Base-by-base conservation (phyloP, 495 filamentous ascomycete genomes). In the Usnea hakonensis region DNA sequence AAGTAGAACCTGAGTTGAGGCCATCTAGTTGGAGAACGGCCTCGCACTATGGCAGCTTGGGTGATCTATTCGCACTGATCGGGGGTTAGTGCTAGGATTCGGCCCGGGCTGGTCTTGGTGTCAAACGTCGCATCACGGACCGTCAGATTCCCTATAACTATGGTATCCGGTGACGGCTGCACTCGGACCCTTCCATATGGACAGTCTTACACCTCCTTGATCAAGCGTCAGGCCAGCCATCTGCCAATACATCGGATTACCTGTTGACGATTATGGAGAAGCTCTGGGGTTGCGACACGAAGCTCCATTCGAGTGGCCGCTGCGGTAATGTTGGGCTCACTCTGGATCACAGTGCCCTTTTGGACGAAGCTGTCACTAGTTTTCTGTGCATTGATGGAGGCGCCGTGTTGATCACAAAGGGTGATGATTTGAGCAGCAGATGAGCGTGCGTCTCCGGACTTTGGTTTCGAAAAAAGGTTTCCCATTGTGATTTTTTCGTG, bases 101-200 rank as follows among this genome's bases (percentile, higher is more conserved):
- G 26, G 46, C 46, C 46, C 26, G 46, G 26, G 46, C 46, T 52
- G 46, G 16, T 52, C 46, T 52, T 52, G 16, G 26, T 52, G 46
- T 52, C 46, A 52, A 52, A 52, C 46, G n/a, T 52, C 46, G 26
- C 46, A 52, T 52, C 46, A 52, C 46, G 26, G 46, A 52, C 26
- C 46, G n/a, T 46, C 11, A 46, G 21, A 26, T 46, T 46, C 21
- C 7, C 40, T 43, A 43, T n/a, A 8, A 43, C 10, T 46, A 46
- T 46, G 11, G 7, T 46, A 46, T 46, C 17, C 11, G 26, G 5
- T 46, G 11, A 46, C 21, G 17, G 11, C n/a, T 46, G 5, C 8
- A 46, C 43, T 46, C 17, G 21, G 11, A 46, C 7, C 11, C 43
- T 43, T n/a, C 8, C 21, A 43, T 43, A n/a, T 43, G 8, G 14